phyloP scores from a whole-genome alignment of 345 rosid species.

The Eucalyptus pauciflora region DNA sequence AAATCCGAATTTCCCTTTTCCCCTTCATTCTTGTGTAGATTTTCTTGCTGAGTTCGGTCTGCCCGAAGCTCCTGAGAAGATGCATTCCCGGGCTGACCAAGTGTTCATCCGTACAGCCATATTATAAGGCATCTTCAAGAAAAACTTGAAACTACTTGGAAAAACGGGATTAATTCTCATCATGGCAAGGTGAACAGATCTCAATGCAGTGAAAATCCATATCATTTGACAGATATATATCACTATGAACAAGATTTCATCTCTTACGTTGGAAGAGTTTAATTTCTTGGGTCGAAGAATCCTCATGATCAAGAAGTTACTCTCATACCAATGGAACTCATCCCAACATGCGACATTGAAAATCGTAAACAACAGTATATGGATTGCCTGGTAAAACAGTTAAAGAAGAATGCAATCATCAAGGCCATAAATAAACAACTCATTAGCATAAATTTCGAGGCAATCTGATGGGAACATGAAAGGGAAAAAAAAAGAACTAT shows the following conservation, averaged over 20 bases:
- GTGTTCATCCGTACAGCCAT: neutral
- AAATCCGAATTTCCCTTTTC: neutral
- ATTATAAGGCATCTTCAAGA: neutral
- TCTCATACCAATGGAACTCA: slow-evolving; percentile 48
- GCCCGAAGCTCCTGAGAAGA: neutral
- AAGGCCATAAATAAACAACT: neutral
- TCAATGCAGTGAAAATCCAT: neutral
- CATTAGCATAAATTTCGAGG: neutral
- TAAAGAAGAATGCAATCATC: neutral
- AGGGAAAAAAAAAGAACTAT: neutral
- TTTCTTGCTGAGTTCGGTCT: neutral
- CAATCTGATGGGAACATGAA: neutral
- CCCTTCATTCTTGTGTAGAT: neutral
- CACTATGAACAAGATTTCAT: neutral
- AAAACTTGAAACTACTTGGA: neutral
- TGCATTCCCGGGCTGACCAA: neutral
- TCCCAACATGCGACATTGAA: slow-evolving; percentile 21
- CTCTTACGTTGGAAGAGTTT: slow-evolving; percentile 33
- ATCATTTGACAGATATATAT: neutral
- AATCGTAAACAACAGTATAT: slow-evolving; percentile 10
- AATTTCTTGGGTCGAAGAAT: slow-evolving; percentile 24
- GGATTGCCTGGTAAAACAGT: slow-evolving; percentile 9
- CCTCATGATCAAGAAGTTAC: slow-evolving; percentile 26
- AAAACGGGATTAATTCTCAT: neutral
- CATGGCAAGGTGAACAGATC: neutral